Percentiles rank a stretch among this genome's conserved stretches.
Evolutionary conservation across 2,329 filamentous ascomycete genomes (phyloP).

Genomic region (Colletotrichum camelliae): DNA sequence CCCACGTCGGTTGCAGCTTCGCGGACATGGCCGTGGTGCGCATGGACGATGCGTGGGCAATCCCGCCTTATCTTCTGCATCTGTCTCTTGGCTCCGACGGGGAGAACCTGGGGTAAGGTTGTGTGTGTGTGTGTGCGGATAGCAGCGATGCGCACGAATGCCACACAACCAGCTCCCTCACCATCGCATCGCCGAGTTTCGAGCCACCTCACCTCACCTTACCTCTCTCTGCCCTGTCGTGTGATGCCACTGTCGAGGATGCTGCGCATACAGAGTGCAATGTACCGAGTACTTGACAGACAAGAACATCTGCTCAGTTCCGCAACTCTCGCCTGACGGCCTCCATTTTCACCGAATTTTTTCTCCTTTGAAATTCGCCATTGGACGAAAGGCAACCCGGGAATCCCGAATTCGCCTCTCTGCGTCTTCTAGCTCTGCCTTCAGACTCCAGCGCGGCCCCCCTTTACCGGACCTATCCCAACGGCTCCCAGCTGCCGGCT

Average conservation of each 20-base stretch:
- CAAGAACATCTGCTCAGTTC: not conserved
- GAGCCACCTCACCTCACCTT: not conserved
- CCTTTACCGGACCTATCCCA: conserved; percentile 6
- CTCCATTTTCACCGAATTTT: not conserved
- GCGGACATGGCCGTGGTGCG: not conserved
- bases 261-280: not conserved
- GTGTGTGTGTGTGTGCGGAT: not conserved
- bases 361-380: not conserved
- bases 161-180: not conserved
- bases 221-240: not conserved
- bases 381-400: not conserved
- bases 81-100: not conserved
- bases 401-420: conserved; percentile 11
- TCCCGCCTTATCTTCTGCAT: not conserved
- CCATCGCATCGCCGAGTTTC: not conserved
- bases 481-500: conserved; percentile 7
- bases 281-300: not conserved
- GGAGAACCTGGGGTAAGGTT: not conserved
- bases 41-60: not conserved
- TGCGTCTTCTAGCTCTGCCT: conserved; percentile 9
- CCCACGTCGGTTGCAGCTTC: not conserved
- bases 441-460: conserved; percentile 10
- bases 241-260: not conserved
- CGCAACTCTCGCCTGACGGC: not conserved
- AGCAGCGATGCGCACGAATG: not conserved